Percentiles rank a stretch among this genome's conserved stretches.
phyloP scores from a whole-genome alignment of 2,329 filamentous ascomycete species.

The Cladosporium phlei region DNA sequence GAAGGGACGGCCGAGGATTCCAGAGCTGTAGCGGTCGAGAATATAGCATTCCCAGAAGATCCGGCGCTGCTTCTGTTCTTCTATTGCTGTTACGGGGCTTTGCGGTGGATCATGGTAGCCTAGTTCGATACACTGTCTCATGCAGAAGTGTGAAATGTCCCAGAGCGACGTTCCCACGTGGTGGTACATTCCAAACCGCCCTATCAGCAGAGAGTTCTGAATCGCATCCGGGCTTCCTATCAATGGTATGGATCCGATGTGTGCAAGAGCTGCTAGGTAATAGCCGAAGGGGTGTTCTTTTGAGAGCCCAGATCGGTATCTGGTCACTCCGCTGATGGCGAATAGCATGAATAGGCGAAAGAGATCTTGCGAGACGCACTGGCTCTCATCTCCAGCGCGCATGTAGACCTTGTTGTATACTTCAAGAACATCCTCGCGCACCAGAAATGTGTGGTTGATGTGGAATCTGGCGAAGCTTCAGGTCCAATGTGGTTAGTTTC shows the following conservation, averaged over 20 bases:
- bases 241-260: slow-evolving; percentile 30
- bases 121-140: slow-evolving; percentile 39
- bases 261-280: slow-evolving; percentile 35
- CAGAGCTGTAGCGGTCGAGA: slow-evolving; percentile 43
- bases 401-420: slow-evolving; percentile 14
- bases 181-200: slow-evolving; percentile 41
- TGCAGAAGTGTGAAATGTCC: slow-evolving; percentile 39
- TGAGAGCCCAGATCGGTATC: slow-evolving; percentile 30
- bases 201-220: slow-evolving; percentile 39
- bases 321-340: slow-evolving; percentile 35
- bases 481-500: neutral
- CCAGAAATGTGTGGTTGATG: slow-evolving; percentile 15
- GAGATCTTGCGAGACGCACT: slow-evolving; percentile 26
- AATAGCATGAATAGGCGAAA: slow-evolving; percentile 38
- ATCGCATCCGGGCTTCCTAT: slow-evolving; percentile 34
- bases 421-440: slow-evolving; percentile 5
- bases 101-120: slow-evolving; percentile 29
- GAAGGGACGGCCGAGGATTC: slow-evolving; percentile 39
- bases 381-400: neutral
- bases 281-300: slow-evolving; percentile 39
- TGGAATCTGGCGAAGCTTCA: slow-evolving; percentile 16
- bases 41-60: slow-evolving; percentile 46
- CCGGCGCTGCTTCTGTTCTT: slow-evolving; percentile 36
- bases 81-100: slow-evolving; percentile 18
- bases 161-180: slow-evolving; percentile 40